Evolutionary conservation across 768 basidiomycete species (phyloP).

Genomic region (Naganishia onofrii): DNA sequence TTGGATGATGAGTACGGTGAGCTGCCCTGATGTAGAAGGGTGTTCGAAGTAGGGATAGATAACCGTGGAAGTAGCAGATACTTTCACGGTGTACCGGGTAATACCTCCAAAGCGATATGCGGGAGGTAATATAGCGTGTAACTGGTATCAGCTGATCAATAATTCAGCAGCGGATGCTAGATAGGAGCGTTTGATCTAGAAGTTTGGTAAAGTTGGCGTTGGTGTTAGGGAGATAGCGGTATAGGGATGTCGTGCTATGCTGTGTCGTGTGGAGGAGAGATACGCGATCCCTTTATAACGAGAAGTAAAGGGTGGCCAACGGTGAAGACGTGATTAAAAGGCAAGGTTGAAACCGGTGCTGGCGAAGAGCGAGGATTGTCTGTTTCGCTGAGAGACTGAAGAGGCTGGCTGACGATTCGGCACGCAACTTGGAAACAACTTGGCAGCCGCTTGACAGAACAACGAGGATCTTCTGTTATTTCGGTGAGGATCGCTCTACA

Average conservation of each 20-base stretch:
- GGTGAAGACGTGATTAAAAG: not conserved
- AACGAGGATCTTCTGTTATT: not conserved
- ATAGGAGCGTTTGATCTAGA: not conserved
- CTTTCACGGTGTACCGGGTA: not conserved
- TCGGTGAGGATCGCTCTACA: slow-evolving; percentile 22
- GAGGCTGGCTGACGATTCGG: slow-evolving; percentile 8
- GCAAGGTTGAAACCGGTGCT: not conserved
- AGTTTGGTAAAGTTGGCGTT: not conserved
- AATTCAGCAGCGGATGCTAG: slow-evolving; percentile 22
- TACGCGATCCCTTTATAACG: not conserved
- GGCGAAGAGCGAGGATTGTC: not conserved
- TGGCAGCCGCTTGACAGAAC: not conserved
- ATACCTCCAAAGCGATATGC: slow-evolving; percentile 4
- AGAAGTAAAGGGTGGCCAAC: slow-evolving; percentile 3
- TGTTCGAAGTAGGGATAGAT: slow-evolving; percentile 11
- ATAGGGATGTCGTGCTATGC: not conserved
- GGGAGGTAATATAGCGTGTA: slow-evolving; percentile 20
- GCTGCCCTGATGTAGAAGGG: no score
- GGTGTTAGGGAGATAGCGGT: not conserved
- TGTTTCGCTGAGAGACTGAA: not conserved
- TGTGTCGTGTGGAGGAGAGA: not conserved
- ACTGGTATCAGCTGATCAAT: slow-evolving; percentile 16
- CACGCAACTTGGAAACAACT: not conserved
- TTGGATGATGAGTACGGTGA: not conserved
- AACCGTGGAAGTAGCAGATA: not conserved